Evolutionary conservation across 2,329 filamentous ascomycete species (phyloP), one percentile per base, ranked within the genome.

Genomic region (Coniosporium tulheliwenetii): DNA sequence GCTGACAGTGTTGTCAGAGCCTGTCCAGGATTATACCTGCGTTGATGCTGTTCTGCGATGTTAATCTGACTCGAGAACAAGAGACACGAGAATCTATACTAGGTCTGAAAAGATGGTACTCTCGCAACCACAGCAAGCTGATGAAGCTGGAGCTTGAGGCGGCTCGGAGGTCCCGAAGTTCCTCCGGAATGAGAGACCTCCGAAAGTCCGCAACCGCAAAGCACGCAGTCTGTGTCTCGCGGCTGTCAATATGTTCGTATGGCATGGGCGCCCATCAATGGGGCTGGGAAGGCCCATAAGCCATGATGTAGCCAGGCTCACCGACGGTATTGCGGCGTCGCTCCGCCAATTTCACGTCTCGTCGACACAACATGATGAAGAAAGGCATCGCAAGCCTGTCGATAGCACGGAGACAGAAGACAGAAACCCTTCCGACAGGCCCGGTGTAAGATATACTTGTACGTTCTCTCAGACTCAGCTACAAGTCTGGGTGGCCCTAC

Each of bases 201-300:
- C 1, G 33, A n/a, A 10, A 35, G 33, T n/a, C 10, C 7, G 12
- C 33, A 15, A n/a, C 4, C 12, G 12, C 7, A 35, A 35, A n/a
- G 14, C n/a, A n/a, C 10, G 7, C 33, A 26, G 19, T 26, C 19
- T 26, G 19, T 26, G 7, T 26, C 19, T 26, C 33, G 14, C 12
- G 33, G 12, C 12, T 15, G 33, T 35, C 33, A 35, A 35, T n/a
- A 46, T 45, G 38, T 39, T 34, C 29, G 45, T 46, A 39, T 48
- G 44, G 44, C 44, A 45, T 13, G 40, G 36, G 26, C 16, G 44
- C 36, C 39, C 44, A 8, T 42, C 39, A 19, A 30, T 47, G 8
- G 39, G 44, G 16, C 31, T 39, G 36, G 44, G 42, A 5, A 42
- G 43, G 31, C 41, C 37, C 36, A 29, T 44, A 8, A 8, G 10